phyloP scores from a whole-genome alignment of 78 protist genomes.

The Diacronema lutheri region DNA sequence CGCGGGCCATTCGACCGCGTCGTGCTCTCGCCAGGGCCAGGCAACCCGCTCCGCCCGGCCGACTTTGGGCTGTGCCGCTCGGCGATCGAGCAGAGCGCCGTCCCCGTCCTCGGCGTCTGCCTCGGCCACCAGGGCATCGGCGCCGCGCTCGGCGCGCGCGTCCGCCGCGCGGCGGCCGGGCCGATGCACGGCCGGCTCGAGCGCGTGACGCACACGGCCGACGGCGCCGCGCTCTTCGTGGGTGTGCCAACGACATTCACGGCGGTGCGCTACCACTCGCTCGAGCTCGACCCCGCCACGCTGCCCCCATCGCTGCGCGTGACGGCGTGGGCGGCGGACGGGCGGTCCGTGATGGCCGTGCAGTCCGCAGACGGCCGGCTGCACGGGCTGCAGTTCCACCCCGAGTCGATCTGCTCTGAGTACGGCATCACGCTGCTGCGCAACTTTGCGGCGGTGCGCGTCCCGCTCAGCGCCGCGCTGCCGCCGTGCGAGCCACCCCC shows the following conservation, averaged over 20 bases:
- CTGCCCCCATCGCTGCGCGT: not conserved
- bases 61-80: conserved; percentile 59
- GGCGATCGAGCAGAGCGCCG: not conserved
- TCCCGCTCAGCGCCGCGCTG: not conserved
- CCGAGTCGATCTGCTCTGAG: conserved; percentile 72
- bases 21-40: conserved; percentile 59
- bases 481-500: too few relatives aligned
- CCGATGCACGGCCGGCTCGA: conserved; percentile 1
- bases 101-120: conserved; percentile 74
- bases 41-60: not conserved
- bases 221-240: conserved; percentile 16
- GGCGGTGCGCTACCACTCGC: conserved; percentile 75
- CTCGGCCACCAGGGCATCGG: conserved; percentile 67
- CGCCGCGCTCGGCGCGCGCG: not conserved
- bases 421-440: conserved; percentile 39
- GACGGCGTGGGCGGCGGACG: not conserved
- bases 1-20: conserved; percentile 22
- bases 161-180: not conserved
- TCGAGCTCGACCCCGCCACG: conserved; percentile 8
- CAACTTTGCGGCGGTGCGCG: conserved; percentile 30
- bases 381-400: conserved; percentile 79
- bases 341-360: conserved; percentile 59
- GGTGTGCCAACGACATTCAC: conserved; percentile 39
- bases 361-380: conserved; percentile 24
- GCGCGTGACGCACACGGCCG: not conserved